Percentiles rank a stretch among this genome's conserved stretches.
phyloP scores from a whole-genome alignment of 2,329 filamentous ascomycete species.

The Kalaharituber pfeilii region DNA sequence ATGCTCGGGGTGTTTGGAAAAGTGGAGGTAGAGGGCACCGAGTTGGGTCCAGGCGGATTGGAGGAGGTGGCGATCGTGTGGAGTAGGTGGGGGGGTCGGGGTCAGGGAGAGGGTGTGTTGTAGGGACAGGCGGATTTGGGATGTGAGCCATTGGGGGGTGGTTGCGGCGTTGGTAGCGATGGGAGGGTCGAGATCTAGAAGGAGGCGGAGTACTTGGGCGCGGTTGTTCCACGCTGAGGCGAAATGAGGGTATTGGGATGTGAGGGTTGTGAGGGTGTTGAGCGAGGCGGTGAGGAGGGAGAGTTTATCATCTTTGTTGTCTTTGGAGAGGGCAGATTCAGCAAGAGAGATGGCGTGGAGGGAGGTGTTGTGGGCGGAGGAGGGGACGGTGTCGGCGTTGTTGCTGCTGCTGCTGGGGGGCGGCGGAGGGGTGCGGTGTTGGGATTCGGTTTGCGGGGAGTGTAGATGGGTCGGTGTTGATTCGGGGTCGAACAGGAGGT shows the following conservation, averaged over 20 bases:
- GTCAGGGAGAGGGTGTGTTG: slow-evolving; percentile 35
- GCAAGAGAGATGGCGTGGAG: slow-evolving; percentile 28
- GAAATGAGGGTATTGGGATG: slow-evolving; percentile 44
- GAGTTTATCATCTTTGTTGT: neutral
- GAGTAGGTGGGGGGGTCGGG: slow-evolving; percentile 32
- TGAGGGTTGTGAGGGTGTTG: slow-evolving; percentile 37
- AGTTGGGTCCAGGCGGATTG: slow-evolving; percentile 56
- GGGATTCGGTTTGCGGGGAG: slow-evolving; percentile 26
- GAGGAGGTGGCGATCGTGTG: slow-evolving; percentile 46
- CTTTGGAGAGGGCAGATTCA: slow-evolving; percentile 22
- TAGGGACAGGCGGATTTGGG: slow-evolving; percentile 31
- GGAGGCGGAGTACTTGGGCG: slow-evolving; percentile 38
- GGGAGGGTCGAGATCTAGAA: slow-evolving; percentile 17
- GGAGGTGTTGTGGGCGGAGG: neutral
- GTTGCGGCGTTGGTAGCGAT: slow-evolving; percentile 24
- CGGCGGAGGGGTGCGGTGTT: slow-evolving; percentile 23
- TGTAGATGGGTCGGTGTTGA: slow-evolving; percentile 36
- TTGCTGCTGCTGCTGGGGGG: neutral
- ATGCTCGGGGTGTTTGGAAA: neutral
- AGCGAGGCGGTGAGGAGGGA: slow-evolving; percentile 24
- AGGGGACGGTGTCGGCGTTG: neutral
- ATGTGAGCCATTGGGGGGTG: neutral
- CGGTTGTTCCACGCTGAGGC: slow-evolving; percentile 60
- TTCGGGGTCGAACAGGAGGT: slow-evolving; percentile 52
- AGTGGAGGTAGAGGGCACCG: slow-evolving; percentile 34